These are phyloP conservation scores for Penicillium fuscoglaucum DNA, from an alignment of 2,329 filamentous ascomycete species.

Conservation along the genomic window DNA sequence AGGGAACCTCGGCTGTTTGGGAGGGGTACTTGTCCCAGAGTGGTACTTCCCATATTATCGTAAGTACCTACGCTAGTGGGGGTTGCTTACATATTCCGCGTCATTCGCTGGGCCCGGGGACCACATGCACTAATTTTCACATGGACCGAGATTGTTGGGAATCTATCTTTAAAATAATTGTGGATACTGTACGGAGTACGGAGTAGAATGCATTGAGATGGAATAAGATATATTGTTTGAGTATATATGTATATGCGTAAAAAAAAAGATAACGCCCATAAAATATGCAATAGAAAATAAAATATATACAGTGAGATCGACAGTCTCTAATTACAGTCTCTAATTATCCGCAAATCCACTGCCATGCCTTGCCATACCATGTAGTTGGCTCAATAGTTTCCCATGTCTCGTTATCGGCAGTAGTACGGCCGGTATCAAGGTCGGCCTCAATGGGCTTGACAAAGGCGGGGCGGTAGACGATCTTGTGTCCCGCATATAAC, in stretches of 20 bases:
- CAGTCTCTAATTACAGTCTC: not conserved
- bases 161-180: not conserved
- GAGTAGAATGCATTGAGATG: too few species aligned
- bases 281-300: not conserved
- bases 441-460: constrained; percentile 45
- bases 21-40: constrained; percentile 10
- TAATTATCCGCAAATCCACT: constrained; percentile 21
- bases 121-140: constrained; percentile 22
- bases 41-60: not conserved
- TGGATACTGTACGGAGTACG: too few species aligned
- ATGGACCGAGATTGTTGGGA: constrained; percentile 11
- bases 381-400: constrained; percentile 35
- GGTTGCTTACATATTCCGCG: not conserved
- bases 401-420: constrained; percentile 38
- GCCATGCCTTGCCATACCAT: constrained; percentile 32
- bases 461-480: constrained; percentile 37
- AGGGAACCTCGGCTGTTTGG: constrained; percentile 21
- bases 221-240: too few species aligned
- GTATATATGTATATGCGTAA: not conserved
- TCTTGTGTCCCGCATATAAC: constrained; percentile 61
- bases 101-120: constrained; percentile 9
- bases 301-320: not conserved
- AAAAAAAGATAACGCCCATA: not conserved
- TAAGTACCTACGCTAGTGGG: constrained; percentile 15
- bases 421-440: constrained; percentile 43